Evolutionary conservation across 2,329 filamentous ascomycete species (phyloP).

Genomic region (Blastomyces gilchristii): DNA sequence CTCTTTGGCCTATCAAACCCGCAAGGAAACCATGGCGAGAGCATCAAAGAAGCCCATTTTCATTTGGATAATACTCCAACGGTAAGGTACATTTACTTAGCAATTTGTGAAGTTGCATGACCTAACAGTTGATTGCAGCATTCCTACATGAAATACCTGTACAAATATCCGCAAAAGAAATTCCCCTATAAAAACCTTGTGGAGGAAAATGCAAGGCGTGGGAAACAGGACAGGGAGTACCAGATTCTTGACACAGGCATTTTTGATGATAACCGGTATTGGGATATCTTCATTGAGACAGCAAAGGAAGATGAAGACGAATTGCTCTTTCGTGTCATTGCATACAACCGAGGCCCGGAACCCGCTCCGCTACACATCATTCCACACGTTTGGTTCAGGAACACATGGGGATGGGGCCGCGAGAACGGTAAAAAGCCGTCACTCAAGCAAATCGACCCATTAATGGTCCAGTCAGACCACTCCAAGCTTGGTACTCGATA

Average conservation of each 20-base stretch:
- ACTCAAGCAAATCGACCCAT: conserved; percentile 57
- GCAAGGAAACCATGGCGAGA: conserved; percentile 94
- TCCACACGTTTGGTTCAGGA: conserved; percentile 92
- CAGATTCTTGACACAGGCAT: conserved; percentile 81
- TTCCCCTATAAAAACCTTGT: conserved; percentile 89
- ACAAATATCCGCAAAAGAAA: conserved; percentile 87
- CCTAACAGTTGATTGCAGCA: conserved; percentile 48
- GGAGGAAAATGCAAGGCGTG: conserved; percentile 68
- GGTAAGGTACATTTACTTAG: conserved; percentile 27
- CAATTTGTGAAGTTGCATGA: conserved; percentile 19
- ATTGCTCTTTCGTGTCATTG: conserved; percentile 84
- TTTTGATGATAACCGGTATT: conserved; percentile 85
- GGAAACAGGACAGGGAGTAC: conserved; percentile 73
- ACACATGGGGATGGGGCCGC: conserved; percentile 92
- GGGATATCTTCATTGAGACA: conserved; percentile 94
- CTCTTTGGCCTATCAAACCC: conserved; percentile 92
- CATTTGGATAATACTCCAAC: conserved; percentile 89
- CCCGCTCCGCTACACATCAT: conserved; percentile 86
- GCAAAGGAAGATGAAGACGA: conserved; percentile 91
- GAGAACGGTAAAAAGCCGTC: conserved; percentile 67
- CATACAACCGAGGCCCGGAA: conserved; percentile 89
- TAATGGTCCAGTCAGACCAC: conserved; percentile 67
- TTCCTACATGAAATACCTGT: conserved; percentile 98
- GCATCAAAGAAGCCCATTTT: conserved; percentile 92
- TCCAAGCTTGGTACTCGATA: conserved; percentile 72